Conservation (phyloP, 2,329 filamentous ascomycete species). For the Fusarium sp. region DNA sequence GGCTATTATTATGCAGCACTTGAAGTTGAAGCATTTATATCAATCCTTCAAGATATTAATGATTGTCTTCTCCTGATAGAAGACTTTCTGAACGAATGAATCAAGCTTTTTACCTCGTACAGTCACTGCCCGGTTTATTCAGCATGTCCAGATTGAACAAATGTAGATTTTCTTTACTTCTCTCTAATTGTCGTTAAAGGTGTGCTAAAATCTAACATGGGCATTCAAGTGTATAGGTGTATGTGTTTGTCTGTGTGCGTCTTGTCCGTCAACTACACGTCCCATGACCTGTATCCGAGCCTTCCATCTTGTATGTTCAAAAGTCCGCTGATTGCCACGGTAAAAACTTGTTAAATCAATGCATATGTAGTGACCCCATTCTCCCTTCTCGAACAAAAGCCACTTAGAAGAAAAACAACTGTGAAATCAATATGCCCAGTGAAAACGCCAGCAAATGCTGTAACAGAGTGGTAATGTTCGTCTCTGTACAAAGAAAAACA, state of each 20-base stretch:
- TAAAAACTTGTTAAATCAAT: conserved; percentile 12
- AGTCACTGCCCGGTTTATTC: neutral
- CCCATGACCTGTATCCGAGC: neutral
- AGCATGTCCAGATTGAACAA: neutral
- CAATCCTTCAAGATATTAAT: neutral
- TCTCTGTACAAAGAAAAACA: neutral
- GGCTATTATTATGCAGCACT: neutral
- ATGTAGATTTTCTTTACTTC: conserved; percentile 3
- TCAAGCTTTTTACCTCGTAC: neutral
- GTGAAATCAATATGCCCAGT: conserved; percentile 14
- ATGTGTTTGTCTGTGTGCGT: conserved; percentile 10
- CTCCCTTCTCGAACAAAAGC: neutral
- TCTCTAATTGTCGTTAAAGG: conserved; percentile 20
- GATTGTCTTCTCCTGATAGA: neutral
- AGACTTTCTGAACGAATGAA: neutral
- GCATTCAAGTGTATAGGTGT: conserved; percentile 8
- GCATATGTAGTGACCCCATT: neutral
- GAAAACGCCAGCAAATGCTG: conserved; percentile 43
- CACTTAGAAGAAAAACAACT: conserved; percentile 1
- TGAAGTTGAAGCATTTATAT: neutral
- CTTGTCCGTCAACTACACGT: conserved; percentile 11
- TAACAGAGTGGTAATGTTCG: conserved; percentile 5
- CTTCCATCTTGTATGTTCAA: conserved; percentile 17
- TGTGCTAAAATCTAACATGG: conserved; percentile 20
- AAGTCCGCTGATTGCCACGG: conserved; percentile 4